A percentile compares a stretch with the other conserved stretches of the same genome.
phyloP scores from a whole-genome alignment of 164 flowering plant species.

The Chimonanthus salicifolius region DNA sequence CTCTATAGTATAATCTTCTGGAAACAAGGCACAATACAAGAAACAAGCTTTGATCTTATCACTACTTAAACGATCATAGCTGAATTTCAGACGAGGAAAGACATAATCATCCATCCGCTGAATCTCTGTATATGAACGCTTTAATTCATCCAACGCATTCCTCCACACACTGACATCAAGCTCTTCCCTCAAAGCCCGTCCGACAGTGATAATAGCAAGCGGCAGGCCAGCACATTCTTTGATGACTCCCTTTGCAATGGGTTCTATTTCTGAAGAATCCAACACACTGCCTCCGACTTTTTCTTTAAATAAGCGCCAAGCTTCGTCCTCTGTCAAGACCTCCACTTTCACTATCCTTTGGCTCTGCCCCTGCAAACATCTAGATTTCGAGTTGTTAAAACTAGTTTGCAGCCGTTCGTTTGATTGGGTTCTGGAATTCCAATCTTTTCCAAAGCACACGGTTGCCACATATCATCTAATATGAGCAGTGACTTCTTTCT shows the following conservation, averaged over 20 bases:
- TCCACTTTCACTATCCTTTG: slow-evolving; percentile 9
- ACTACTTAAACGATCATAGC: slow-evolving; percentile 4
- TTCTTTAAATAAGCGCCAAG: slow-evolving; percentile 9
- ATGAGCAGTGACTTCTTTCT: slow-evolving; percentile 10
- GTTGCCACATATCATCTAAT: slow-evolving; percentile 11
- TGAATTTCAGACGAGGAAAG: slow-evolving; percentile 10
- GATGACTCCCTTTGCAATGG: slow-evolving; percentile 1
- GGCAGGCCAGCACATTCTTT: slow-evolving; percentile 13
- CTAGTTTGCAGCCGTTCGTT: slow-evolving; percentile 4
- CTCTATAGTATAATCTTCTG: slow-evolving; percentile 6
- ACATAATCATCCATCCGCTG: slow-evolving; percentile 4
- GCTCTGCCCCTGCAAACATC: slow-evolving; percentile 4
- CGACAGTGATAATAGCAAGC: slow-evolving; percentile 14
- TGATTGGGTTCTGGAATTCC: slow-evolving; percentile 6
- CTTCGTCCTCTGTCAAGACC: slow-evolving; percentile 9
- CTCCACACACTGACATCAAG: slow-evolving; percentile 6
- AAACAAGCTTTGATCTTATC: slow-evolving; percentile 2
- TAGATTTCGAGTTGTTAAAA: slow-evolving; percentile 8
- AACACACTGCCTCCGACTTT: background rate
- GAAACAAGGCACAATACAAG: slow-evolving; percentile 12
- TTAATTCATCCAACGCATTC: slow-evolving; percentile 10
- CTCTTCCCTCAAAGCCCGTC: slow-evolving; percentile 10
- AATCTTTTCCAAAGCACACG: slow-evolving; percentile 1
- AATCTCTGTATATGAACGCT: background rate
- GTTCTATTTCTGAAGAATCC: background rate